Evolutionary conservation across 805 yeast species (phyloP).

Genomic region (Yamadazyma kitorensis): DNA sequence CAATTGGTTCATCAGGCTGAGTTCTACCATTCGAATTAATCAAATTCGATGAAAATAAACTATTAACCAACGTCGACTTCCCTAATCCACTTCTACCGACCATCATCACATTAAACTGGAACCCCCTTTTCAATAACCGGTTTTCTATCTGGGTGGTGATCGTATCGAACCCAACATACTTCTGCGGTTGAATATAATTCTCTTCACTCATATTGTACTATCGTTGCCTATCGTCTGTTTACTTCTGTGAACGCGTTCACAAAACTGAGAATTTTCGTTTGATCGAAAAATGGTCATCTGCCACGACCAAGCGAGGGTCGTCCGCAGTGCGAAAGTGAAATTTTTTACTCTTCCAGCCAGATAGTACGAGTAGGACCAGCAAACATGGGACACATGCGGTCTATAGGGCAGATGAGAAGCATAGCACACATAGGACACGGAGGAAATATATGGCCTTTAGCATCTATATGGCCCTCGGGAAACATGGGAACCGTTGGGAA

Average conservation of each 20-base stretch:
- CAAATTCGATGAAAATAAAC: constrained; percentile 81
- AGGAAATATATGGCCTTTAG: no score
- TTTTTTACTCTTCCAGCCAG: no score
- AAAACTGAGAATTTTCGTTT: not conserved
- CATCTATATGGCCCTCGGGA: no score
- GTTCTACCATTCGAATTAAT: constrained; percentile 73
- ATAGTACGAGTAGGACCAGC: no score
- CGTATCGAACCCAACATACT: constrained; percentile 95
- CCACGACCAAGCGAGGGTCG: no score
- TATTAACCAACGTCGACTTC: constrained; percentile 86
- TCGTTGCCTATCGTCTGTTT: not conserved
- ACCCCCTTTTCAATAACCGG: constrained; percentile 86
- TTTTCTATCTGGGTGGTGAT: constrained; percentile 94
- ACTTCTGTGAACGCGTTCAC: not conserved
- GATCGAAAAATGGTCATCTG: not conserved
- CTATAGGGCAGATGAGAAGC: no score
- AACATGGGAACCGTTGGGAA: no score
- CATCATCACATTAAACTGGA: constrained; percentile 89
- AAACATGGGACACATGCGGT: no score
- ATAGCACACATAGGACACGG: no score
- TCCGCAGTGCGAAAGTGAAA: no score
- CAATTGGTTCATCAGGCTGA: constrained; percentile 64
- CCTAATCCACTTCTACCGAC: constrained; percentile 93
- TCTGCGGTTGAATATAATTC: constrained; percentile 49
- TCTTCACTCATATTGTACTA: constrained; percentile 1